A percentile compares a stretch with the other conserved stretches of the same genome.
Evolutionary conservation across 2,329 filamentous ascomycete genomes (phyloP).

Genomic region (Hypoxylon sp.): DNA sequence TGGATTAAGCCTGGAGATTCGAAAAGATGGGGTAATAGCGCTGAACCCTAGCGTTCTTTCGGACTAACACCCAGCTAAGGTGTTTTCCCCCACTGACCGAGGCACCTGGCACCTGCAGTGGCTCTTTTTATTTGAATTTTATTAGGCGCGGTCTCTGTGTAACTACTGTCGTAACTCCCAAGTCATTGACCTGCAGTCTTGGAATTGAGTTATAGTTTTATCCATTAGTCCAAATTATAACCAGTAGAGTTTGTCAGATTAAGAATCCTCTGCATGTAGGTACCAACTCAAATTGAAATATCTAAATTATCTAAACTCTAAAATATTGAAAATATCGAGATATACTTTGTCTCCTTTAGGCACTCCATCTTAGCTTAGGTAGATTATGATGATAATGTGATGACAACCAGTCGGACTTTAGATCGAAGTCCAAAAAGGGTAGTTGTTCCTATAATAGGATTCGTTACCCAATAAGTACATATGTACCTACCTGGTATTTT

Average conservation of each 20-base stretch:
- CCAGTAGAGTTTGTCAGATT: conserved; percentile 15
- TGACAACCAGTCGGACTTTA: conserved; percentile 34
- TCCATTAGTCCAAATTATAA: conserved; percentile 12
- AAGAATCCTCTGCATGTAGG: conserved; percentile 4
- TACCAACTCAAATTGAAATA: conserved; percentile 17
- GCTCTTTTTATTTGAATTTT: conserved; percentile 29
- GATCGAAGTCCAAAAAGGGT: conserved; percentile 36
- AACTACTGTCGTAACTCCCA: conserved; percentile 20
- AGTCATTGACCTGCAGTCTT: conserved; percentile 9
- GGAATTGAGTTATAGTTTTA: conserved; percentile 12
- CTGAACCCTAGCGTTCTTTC: conserved; percentile 21
- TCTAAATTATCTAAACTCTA: conserved; percentile 4
- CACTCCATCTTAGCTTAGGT: conserved; percentile 4
- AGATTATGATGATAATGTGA: not conserved
- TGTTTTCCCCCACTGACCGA: conserved; percentile 18
- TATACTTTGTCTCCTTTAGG: not conserved
- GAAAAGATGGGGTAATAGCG: conserved; percentile 45
- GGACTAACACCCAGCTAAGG: conserved; percentile 16
- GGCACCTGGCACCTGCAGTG: conserved; percentile 7
- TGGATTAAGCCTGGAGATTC: conserved; percentile 35
- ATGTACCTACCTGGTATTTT: not conserved
- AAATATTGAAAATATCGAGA: not conserved
- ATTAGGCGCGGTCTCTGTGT: conserved; percentile 24
- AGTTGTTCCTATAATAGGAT: conserved; percentile 33
- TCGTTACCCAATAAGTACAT: conserved; percentile 4